These are phyloP conservation scores for Bryoerythrophyllum caledonicum DNA, from an alignment of 225 moss, liverwort and hornwort species.

Conservation along the genomic window DNA sequence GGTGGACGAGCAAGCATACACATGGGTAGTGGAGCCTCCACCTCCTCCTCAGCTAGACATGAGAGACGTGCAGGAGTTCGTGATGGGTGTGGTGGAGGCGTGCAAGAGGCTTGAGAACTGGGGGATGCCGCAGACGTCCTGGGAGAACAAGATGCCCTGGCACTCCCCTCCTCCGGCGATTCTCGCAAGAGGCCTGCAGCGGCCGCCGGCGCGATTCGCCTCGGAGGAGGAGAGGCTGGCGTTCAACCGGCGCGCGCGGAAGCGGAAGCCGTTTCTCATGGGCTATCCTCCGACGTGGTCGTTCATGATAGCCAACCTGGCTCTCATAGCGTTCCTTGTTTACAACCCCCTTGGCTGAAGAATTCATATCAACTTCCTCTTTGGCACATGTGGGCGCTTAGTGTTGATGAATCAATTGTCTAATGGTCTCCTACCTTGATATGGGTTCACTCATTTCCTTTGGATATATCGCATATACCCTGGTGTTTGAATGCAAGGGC, in stretches of 20 bases:
- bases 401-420: no score
- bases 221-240: conserved; percentile 56
- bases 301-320: conserved; percentile 64
- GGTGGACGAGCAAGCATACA: conserved; percentile 25
- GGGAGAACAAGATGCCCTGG: conserved; percentile 97
- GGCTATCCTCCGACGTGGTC: conserved; percentile 76
- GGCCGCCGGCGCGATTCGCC: conserved; percentile 57
- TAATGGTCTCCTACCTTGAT: no score
- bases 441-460: no score
- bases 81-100: conserved; percentile 36
- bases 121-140: conserved; percentile 65
- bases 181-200: conserved; percentile 58
- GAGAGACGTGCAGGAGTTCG: conserved; percentile 57
- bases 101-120: conserved; percentile 46
- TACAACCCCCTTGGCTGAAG: conserved; percentile 57
- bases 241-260: conserved; percentile 60
- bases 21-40: conserved; percentile 27
- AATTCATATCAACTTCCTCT: background rate
- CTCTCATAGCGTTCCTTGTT: conserved; percentile 59
- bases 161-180: conserved; percentile 59
- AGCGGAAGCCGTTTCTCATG: conserved; percentile 54
- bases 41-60: conserved; percentile 29
- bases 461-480: no score
- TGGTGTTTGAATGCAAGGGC: no score
- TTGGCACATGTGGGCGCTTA: background rate